Evolutionary conservation across 1,284 basidiomycete species (phyloP).

Genomic region (Puccinia horiana): DNA sequence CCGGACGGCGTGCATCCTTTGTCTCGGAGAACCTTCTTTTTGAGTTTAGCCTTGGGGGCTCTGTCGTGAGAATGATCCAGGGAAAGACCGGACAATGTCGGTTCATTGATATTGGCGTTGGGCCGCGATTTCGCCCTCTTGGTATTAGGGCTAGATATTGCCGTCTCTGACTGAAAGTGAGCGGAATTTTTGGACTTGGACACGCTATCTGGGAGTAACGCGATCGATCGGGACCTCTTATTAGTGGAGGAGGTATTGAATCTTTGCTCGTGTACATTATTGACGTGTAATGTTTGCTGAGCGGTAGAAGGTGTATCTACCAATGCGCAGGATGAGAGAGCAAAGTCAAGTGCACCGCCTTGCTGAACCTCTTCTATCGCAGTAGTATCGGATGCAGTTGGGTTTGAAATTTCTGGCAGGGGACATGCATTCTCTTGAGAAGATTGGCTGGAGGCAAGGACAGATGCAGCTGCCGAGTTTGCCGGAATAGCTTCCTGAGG

Average conservation of each 20-base stretch:
- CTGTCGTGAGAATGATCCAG: background rate
- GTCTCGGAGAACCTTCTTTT: background rate
- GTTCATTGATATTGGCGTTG: background rate
- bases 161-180: background rate
- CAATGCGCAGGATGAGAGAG: background rate
- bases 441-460: background rate
- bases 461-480: background rate
- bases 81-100: background rate
- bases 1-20: background rate
- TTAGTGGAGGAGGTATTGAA: background rate
- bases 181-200: background rate
- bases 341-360: background rate
- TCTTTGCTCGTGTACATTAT: background rate
- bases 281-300: background rate
- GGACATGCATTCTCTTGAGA: background rate
- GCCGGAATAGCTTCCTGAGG: background rate
- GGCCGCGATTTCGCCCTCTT: background rate
- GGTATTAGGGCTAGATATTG: too few species aligned
- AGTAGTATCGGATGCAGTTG: background rate
- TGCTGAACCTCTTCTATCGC: background rate
- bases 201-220: background rate
- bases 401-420: background rate
- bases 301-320: background rate
- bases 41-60: background rate
- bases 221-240: background rate